Conservation (phyloP, 2,329 filamentous ascomycete species). For the Epichloe sibirici region DNA sequence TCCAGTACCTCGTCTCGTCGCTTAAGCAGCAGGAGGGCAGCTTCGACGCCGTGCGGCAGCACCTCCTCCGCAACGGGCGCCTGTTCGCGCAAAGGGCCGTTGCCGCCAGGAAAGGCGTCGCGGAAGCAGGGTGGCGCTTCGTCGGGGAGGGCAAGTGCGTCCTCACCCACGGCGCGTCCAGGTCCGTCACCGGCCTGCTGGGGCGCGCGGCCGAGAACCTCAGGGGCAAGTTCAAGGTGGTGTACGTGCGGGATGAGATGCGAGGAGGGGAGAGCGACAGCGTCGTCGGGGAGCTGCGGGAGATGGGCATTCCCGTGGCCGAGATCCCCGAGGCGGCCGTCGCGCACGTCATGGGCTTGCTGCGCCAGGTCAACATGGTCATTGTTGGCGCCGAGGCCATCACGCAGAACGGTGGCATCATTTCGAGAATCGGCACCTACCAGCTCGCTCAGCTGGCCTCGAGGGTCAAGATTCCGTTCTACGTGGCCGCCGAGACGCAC, state of each 20-base stretch:
- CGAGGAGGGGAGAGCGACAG: conserved; percentile 50
- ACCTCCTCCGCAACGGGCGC: conserved; percentile 74
- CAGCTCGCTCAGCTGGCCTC: conserved; percentile 77
- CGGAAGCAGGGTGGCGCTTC: conserved; percentile 64
- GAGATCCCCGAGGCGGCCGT: conserved; percentile 47
- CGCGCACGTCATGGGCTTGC: conserved; percentile 56
- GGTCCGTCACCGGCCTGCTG: conserved; percentile 71
- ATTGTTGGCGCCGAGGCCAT: conserved; percentile 71
- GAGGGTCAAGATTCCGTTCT: conserved; percentile 59
- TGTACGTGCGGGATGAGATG: conserved; percentile 58
- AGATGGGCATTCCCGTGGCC: conserved; percentile 68
- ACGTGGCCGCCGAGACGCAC: conserved; percentile 88
- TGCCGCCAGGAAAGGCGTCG: conserved; percentile 72
- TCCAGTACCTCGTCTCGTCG: conserved; percentile 77
- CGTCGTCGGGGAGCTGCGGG: conserved; percentile 59
- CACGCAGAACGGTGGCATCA: conserved; percentile 85
- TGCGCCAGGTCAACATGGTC: conserved; percentile 50
- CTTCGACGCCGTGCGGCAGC: conserved; percentile 72
- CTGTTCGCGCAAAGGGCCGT: conserved; percentile 82
- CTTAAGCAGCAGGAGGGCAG: conserved; percentile 41
- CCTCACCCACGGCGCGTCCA: conserved; percentile 80
- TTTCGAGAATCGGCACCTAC: conserved; percentile 74
- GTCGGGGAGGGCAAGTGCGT: conserved; percentile 68
- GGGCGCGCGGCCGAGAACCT: conserved; percentile 50
- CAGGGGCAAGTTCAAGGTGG: conserved; percentile 63